A percentile compares a stretch with the other conserved stretches of the same genome.
These are phyloP conservation scores for Cymbidium sinense DNA, from an alignment of 106 monocot species.

Conservation along the genomic window DNA sequence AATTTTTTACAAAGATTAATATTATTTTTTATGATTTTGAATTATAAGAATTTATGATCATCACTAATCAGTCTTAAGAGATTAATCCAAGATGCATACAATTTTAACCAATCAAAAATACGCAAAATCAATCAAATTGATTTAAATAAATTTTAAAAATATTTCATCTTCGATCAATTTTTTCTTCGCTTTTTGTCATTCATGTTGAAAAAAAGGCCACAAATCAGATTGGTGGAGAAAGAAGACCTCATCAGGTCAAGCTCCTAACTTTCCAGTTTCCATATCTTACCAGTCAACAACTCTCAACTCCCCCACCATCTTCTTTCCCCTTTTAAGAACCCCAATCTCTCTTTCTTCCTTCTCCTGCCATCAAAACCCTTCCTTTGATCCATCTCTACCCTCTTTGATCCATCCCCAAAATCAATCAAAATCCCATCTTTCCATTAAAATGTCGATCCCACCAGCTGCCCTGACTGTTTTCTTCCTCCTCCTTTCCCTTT, in stretches of 20 bases:
- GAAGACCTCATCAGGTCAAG: neutral
- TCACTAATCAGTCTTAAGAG: too few species aligned
- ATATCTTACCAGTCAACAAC: constrained; percentile 1
- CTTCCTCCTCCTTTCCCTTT: neutral
- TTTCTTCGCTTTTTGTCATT: too few species aligned
- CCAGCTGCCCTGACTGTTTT: neutral
- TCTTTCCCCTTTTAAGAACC: neutral
- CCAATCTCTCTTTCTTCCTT: neutral
- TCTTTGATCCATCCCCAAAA: neutral
- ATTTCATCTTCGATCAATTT: too few species aligned
- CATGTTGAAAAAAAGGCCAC: neutral
- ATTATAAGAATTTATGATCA: too few species aligned
- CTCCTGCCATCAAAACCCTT: neutral
- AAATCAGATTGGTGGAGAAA: neutral
- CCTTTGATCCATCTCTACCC: neutral
- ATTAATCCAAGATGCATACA: too few species aligned
- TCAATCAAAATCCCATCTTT: neutral
- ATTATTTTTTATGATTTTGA: too few species aligned
- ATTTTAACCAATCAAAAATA: too few species aligned
- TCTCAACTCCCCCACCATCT: neutral
- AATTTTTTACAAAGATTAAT: too few species aligned
- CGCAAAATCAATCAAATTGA: too few species aligned
- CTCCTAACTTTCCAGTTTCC: neutral
- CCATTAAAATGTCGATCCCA: neutral
- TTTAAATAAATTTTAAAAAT: too few species aligned